Base-by-base conservation (phyloP, 192 early-diverging fungal genomes). In the Coemansia sp. region DNA sequence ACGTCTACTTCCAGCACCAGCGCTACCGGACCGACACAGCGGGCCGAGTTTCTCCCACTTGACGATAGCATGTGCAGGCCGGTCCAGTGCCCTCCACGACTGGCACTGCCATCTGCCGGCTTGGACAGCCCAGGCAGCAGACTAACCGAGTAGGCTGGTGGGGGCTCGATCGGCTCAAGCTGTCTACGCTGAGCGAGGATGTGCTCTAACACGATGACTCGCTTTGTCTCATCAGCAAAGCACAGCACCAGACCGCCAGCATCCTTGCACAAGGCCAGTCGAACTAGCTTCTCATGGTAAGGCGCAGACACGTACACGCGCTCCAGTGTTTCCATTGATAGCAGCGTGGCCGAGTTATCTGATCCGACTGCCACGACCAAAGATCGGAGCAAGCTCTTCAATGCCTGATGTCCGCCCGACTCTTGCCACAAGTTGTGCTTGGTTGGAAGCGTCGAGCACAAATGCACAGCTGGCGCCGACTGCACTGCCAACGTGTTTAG, bases 291-390 rank as follows among this genome's bases (percentile, higher is more conserved):
- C 32, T 61, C 64, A 39, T 68, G 68, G 44, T 75, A 59, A 11
- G 80, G 71, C 7, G 80, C 60, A 16, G 74, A 66, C 39, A 74
- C 71, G 22, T 65, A 60, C 22, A 82, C 35, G 11, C 80, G 65
- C 34, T 71, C 80, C 8, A 76, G 59, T 38, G 66, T 50, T 35
- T 49, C 47, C 67, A 71, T 73, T 15, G 71, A 74, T 1, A 76
- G 29, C 45, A 82, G 40, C 12, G 65, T 50, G 3, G 71, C 70
- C 55, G 80, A 76, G 64, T 74, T 76, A 59, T 76, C 80, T 3
- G 70, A 67, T 6, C 49, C 67, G 3, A 76, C 55, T 1, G 61
- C 80, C 18, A 82, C 45, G n/a, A 82, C 65, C 29, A 76, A 62
- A 18, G 80, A 65, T 10, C 63, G 53, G 12, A 73, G 68, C 30